Evolutionary conservation across 2,329 filamentous ascomycete species (phyloP), one percentile per base, ranked within the genome.

Genomic region (Neurospora sp.): DNA sequence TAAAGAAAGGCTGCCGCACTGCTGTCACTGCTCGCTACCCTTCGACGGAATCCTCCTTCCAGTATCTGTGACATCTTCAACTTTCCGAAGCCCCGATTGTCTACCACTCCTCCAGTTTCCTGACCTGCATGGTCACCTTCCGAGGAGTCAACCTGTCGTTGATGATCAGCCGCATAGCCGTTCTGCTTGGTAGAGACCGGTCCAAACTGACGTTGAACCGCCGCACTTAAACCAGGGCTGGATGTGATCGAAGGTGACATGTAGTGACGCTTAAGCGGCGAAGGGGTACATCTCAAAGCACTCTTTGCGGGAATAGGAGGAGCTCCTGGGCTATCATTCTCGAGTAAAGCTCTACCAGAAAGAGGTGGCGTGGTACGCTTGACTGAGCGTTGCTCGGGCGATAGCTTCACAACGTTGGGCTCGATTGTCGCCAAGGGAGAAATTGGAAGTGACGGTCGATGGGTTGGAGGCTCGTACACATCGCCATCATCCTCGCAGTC

Each of bases 171-270:
- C 12, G 12, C 52, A 19, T 10, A 39, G 33, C 23, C 43, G 36
- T 66, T 67, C 67, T 68, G 46, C 33, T 70, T 67, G n/a, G 33
- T 62, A 37, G 66, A 69, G 46, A 70, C 68, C 6, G 71, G 66
- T 8, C 75, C 78, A 71, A 79, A 80, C 67, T 80, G 77, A 71
- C 74, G 75, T 69, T 77, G 74, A 6, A 76, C 74, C 3, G 75
- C 75, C 17, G 72, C 75, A 2, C 66, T 74, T 37, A 77, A 70
- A 10, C 74, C 75, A 0, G 78, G 76, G 57, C 76, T 77, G 6
- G 74, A 74, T 8, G 68, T 68, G 39, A 73, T 70, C 4, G 72
- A 74, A 4, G 68, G 67, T 8, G 70, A 66, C 39, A 43, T 28
- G 10, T 62, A 67, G 15, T 57, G 66, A 39, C 69, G n/a, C 66